A percentile compares a stretch with the other conserved stretches of the same genome.
These are phyloP conservation scores for Xylariaceae sp. DNA, from an alignment of 2,329 filamentous ascomycete genomes.

Conservation along the genomic window DNA sequence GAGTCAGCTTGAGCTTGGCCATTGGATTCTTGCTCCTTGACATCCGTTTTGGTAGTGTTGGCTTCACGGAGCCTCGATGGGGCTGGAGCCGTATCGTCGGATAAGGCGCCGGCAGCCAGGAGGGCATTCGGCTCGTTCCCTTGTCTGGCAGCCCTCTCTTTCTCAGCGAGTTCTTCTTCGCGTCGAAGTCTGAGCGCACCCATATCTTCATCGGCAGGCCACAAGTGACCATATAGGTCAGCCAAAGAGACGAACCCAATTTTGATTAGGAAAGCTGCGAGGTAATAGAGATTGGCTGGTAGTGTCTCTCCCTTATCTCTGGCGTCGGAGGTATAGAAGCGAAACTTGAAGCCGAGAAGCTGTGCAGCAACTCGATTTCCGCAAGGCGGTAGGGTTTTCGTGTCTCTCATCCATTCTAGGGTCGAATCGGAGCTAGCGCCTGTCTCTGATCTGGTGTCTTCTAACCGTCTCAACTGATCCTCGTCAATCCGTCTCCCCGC, in stretches of 20 bases:
- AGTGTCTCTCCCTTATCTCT: constrained; percentile 72
- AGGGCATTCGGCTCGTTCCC: constrained; percentile 78
- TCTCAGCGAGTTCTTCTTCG: constrained; percentile 71
- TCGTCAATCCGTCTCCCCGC: constrained; percentile 66
- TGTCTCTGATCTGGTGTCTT: constrained; percentile 45
- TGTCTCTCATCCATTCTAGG: constrained; percentile 70
- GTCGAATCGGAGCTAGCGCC: constrained; percentile 35
- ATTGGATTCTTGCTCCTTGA: constrained; percentile 44
- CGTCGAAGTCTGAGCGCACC: constrained; percentile 65
- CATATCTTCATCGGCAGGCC: constrained; percentile 82
- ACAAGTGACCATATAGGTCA: constrained; percentile 89
- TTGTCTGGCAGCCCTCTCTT: constrained; percentile 66
- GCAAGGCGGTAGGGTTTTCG: constrained; percentile 74
- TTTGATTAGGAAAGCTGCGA: constrained; percentile 90
- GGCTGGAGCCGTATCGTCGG: constrained; percentile 68
- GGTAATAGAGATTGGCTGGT: constrained; percentile 87
- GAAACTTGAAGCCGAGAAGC: constrained; percentile 92
- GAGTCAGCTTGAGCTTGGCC: constrained; percentile 45
- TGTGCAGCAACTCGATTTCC: constrained; percentile 93
- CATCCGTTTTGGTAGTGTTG: constrained; percentile 46
- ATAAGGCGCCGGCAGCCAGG: constrained; percentile 78
- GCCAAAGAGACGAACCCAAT: constrained; percentile 91
- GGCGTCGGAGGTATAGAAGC: constrained; percentile 83
- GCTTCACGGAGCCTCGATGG: constrained; percentile 50
- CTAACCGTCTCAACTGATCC: constrained; percentile 47